phyloP scores from a whole-genome alignment of 495 filamentous ascomycete species.

The Thermothielavioides terrestris region DNA sequence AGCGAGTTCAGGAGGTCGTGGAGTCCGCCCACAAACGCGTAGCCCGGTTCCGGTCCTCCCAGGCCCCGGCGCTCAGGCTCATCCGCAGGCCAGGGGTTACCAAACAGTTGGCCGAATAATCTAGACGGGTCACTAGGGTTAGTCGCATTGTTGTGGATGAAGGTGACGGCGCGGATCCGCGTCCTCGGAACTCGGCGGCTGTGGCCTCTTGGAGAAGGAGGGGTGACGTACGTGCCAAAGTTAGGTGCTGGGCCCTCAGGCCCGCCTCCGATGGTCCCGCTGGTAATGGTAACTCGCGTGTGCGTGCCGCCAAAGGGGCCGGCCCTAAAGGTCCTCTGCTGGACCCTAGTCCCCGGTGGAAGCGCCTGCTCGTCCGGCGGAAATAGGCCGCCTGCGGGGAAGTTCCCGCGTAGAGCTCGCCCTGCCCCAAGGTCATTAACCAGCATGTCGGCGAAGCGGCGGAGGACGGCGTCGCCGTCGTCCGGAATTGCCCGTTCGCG shows the following conservation, averaged over 20 bases:
- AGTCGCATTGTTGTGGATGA: not conserved
- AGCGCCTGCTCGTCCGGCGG: not conserved
- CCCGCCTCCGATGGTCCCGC: not conserved
- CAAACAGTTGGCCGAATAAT: slow-evolving; percentile 14
- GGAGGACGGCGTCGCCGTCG: slow-evolving; percentile 29
- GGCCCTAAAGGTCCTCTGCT: not conserved
- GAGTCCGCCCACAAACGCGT: slow-evolving; percentile 24
- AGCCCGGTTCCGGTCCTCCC: slow-evolving; percentile 6
- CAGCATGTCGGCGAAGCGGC: slow-evolving; percentile 36
- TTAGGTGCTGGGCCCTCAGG: not conserved
- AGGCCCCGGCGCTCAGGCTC: slow-evolving; percentile 3
- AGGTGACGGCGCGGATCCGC: not conserved
- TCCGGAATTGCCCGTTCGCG: slow-evolving; percentile 11
- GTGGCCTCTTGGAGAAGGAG: not conserved
- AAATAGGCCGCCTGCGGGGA: not conserved
- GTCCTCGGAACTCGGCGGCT: not conserved
- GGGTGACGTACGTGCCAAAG: slow-evolving; percentile 7
- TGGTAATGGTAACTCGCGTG: slow-evolving; percentile 1
- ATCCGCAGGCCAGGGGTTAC: slow-evolving; percentile 7
- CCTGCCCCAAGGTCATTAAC: slow-evolving; percentile 21
- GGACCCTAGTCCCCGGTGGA: not conserved
- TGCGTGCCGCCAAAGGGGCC: slow-evolving; percentile 1
- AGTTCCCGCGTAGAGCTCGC: not conserved
- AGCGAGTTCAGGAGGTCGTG: slow-evolving; percentile 42
- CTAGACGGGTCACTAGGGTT: slow-evolving; percentile 5